phyloP scores from a whole-genome alignment of 129 eudicot genomes.

The Flaveria ramosissima region DNA sequence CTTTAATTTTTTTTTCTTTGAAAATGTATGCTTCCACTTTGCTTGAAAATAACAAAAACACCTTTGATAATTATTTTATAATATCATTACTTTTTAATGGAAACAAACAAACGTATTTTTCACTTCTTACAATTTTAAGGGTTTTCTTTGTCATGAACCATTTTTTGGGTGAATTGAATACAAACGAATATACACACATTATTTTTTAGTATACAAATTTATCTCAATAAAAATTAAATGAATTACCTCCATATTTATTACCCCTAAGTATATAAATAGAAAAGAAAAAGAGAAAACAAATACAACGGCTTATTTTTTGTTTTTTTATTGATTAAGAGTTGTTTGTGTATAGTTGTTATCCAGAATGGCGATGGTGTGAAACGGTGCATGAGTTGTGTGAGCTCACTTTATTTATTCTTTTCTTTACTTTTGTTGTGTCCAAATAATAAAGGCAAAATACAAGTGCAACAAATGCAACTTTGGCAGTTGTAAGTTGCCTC shows the following conservation, averaged over 20 bases:
- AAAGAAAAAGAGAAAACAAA: neutral
- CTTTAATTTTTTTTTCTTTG: no score
- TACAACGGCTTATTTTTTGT: neutral
- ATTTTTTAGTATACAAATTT: neutral
- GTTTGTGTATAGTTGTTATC: constrained; percentile 30
- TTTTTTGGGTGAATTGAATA: no score
- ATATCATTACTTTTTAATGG: no score
- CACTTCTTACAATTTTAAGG: no score
- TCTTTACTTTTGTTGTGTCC: constrained; percentile 27
- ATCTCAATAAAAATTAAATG: neutral
- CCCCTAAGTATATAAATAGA: neutral
- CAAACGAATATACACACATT: neutral
- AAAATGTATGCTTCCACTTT: no score
- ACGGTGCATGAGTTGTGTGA: constrained; percentile 38
- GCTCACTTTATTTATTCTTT: constrained; percentile 44
- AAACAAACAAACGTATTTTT: no score
- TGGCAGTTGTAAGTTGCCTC: constrained; percentile 32
- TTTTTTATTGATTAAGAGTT: constrained; percentile 7
- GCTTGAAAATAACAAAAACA: no score
- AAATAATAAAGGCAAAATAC: constrained; percentile 34
- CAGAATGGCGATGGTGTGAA: constrained; percentile 27
- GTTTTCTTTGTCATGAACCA: no score
- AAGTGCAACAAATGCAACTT: constrained; percentile 46
- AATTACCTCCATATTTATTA: neutral
- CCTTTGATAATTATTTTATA: no score